Percentiles rank a stretch among this genome's conserved stretches.
phyloP scores from a whole-genome alignment of 108 stramenopile species.

The Chaetoceros tenuissimus region DNA sequence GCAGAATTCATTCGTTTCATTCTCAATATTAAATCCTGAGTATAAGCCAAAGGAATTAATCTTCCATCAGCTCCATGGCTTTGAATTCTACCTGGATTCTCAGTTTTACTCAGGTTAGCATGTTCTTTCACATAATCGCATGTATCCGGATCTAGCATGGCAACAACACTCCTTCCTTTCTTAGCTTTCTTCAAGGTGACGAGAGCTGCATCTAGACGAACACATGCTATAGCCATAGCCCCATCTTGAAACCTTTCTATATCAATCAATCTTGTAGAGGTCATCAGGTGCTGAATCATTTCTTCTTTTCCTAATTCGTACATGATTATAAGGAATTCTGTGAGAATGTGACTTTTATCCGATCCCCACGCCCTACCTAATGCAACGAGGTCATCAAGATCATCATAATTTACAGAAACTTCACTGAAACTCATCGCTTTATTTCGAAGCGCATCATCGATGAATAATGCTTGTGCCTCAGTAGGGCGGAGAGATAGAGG shows the following conservation, averaged over 20 bases:
- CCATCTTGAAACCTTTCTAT: conserved; percentile 40
- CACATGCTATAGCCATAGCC: conserved; percentile 55
- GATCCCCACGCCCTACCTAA: conserved; percentile 52
- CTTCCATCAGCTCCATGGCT: neutral
- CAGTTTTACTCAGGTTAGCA: conserved; percentile 15
- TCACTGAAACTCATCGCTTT: neutral
- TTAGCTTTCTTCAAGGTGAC: conserved; percentile 26
- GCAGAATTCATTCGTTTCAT: neutral
- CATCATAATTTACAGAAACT: conserved; percentile 13
- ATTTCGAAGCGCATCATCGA: neutral
- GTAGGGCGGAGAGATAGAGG: neutral
- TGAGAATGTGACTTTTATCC: conserved; percentile 42
- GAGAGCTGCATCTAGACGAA: conserved; percentile 41
- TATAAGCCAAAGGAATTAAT: neutral
- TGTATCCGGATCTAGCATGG: conserved; percentile 66
- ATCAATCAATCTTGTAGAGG: conserved; percentile 29
- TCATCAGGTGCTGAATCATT: conserved; percentile 51
- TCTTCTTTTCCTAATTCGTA: conserved; percentile 67
- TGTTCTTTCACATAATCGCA: conserved; percentile 60
- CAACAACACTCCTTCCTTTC: conserved; percentile 44
- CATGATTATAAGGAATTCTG: conserved; percentile 64
- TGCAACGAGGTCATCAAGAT: conserved; percentile 45
- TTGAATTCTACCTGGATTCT: neutral
- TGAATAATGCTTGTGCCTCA: neutral
- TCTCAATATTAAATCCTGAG: neutral